Base-by-base conservation (phyloP, 164 flowering plant species). In the Berberis thunbergii region DNA sequence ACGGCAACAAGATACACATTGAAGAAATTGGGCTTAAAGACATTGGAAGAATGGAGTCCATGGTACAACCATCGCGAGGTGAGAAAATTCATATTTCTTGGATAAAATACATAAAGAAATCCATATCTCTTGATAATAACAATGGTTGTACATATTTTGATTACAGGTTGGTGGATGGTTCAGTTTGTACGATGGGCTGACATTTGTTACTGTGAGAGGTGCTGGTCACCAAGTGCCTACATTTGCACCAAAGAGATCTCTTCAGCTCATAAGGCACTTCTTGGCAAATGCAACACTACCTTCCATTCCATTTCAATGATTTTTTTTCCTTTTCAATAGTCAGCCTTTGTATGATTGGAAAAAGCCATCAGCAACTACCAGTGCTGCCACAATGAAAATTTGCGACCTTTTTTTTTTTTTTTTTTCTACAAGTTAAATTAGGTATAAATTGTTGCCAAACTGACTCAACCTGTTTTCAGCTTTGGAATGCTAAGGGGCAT, bases 161-260 rank as follows among this genome's bases (percentile, higher is more conserved):
- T 11, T 12, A 11, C 45, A 87, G 90, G 91, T 86, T 56, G 96
- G 88, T 12, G 96, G 96, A 13, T 89, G 90, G 88, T 85, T 83
- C 3, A 70, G 78, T 1, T 74, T 45, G 3, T 88, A 87, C 40
- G 81, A 84, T 7, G 93, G 92, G 41, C 60, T 89, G 10, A 77
- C 59, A 57, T 89, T 81, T 66, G 83, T 78, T 42, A 89, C 89
- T 0, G 67, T 89, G 0, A 78, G 93, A 75, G 93, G 89, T 3
- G 93, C 96, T 0, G 96, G 96, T 1, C 91, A 89, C 61, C 78
- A 85, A 65, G 96, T 87, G 53, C 91, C 96, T 3, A 74, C 79
- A 2, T 79, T 77, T 43, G 75, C 73, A 52, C 96, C 96, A 26
- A 72, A 72, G 62, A 69, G 76, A 46, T 68, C 88, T 43, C 79